Evolutionary conservation across 139 green algal genomes (phyloP), one percentile per base, ranked within the genome.

Genomic region (Chlorella sp.): DNA sequence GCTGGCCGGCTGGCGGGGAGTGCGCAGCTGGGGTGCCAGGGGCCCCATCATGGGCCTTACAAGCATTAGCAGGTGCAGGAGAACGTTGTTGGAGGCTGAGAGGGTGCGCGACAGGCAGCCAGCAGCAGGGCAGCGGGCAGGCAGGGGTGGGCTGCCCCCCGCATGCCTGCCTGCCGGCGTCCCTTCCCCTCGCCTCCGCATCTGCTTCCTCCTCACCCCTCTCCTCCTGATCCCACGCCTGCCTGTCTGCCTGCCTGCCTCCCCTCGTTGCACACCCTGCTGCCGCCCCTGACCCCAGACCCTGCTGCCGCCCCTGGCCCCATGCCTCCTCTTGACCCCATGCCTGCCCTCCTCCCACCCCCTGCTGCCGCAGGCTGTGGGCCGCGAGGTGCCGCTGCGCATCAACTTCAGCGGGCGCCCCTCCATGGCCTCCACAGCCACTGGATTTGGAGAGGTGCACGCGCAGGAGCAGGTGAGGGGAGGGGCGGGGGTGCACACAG

Each of bases 401-500:
- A 93, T 99, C 68, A 93, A 91, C 21, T 98, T 97, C 80, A 92
- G 93, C 7, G 97, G 97, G 11, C 94, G 97, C 14, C 73, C 48
- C 0, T 92, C 96, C 30, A 93, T 91, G 16, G 96, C 97, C 12
- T 94, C 95, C 73, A 96, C 97, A 16, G 96, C 97, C 40, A 99
- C 97, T 28, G 97, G 97, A 64, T 99, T 96, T 88, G 95, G 89
- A 30, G 89, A 96, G 37, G 95, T 98, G 87, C 97, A 99, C 92
- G 92, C 93, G 1, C 69, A 94, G 82, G 96, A 99, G 95, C 97
- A 98, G 94, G 89, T 89, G 42, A 28, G 69, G 11, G 15, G 68
- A 18, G 30, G 26, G 0, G 22, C 3, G 22, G 0, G 26, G 11
- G 3, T 69, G 48, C n/a, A n/a, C n/a, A n/a, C n/a, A n/a, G n/a